Base-by-base conservation (phyloP, 345 rosid genomes). In the Citrus medica region DNA sequence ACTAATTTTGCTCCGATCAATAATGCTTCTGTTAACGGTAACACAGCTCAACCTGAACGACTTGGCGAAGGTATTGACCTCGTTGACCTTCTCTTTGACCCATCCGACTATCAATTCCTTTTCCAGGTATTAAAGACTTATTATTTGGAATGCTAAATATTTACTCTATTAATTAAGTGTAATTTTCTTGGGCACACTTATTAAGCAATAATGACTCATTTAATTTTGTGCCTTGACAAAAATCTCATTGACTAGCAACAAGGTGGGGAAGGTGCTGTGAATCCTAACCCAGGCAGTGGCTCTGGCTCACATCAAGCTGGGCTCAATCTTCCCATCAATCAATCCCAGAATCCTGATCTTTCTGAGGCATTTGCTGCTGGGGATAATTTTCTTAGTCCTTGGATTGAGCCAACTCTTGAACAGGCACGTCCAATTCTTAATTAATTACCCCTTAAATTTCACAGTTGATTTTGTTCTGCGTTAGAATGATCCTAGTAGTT, bases 381-480 rank as follows among this genome's bases (percentile, higher is more conserved):
- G 9, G 78, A 77, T 12, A 16, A 27, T 35, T 22, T 46, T n/a
- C 59, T 69, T 35, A 16, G 56, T 12, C 64, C 65, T 38, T 21
- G 67, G 76, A 38, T 19, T 53, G 70, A 71, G 28, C 85, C 69
- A 67, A 24, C 82, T 40, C 74, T 77, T 71, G 35, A 25, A 32
- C 79, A 80, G 87, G 87, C 67, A 80, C 7, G 63, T 62, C 16
- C 9, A 63, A 58, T 66, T 25, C 42, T 69, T 66, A 4, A 65
- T 32, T 65, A 4, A 13, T 13, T 46, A 46, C 17, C 17, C 51
- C 46, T 46, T 68, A 12, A 12, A 32, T 12, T n/a, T 1, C 17
- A 60, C 10, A 37, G 27, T 67, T 28, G 1, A 75, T 51, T 75
- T 62, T n/a, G 12, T 40, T 25, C 13, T 17, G 5, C 19, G 22